phyloP scores from a whole-genome alignment of 75 land plant species.

The Cryptomeria japonica region DNA sequence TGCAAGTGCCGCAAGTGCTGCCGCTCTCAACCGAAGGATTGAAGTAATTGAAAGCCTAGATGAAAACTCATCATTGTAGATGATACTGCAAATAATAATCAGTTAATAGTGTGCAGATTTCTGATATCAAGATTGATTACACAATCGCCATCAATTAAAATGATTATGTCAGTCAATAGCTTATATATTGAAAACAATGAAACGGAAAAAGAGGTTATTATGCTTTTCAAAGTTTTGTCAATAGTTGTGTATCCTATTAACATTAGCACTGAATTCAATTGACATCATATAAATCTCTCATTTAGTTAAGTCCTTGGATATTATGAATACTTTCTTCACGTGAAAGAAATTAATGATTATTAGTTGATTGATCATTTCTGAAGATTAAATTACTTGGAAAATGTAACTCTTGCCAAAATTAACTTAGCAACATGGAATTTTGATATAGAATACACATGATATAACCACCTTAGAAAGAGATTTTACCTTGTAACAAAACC shows the following conservation, averaged over 20 bases:
- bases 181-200: not conserved
- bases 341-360: not conserved
- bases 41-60: slow-evolving; percentile 81
- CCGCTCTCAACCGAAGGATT: slow-evolving; percentile 72
- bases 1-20: slow-evolving; percentile 70
- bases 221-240: not conserved
- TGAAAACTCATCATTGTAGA: slow-evolving; percentile 87
- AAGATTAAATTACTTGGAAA: not conserved
- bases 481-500: slow-evolving; percentile 82
- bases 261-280: not conserved
- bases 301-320: not conserved
- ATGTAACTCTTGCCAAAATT: not conserved
- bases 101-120: slow-evolving; percentile 4
- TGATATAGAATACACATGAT: not conserved
- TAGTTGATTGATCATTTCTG: not conserved
- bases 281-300: not conserved
- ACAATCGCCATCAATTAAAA: not conserved
- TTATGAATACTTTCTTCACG: not conserved
- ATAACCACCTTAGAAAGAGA: not conserved
- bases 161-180: not conserved
- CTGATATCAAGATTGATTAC: not conserved
- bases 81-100: slow-evolving; percentile 62
- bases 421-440: not conserved
- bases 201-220: not conserved
- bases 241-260: not conserved